Evolutionary conservation across 495 filamentous ascomycete species (phyloP).

Genomic region (Penicillium roqueforti): DNA sequence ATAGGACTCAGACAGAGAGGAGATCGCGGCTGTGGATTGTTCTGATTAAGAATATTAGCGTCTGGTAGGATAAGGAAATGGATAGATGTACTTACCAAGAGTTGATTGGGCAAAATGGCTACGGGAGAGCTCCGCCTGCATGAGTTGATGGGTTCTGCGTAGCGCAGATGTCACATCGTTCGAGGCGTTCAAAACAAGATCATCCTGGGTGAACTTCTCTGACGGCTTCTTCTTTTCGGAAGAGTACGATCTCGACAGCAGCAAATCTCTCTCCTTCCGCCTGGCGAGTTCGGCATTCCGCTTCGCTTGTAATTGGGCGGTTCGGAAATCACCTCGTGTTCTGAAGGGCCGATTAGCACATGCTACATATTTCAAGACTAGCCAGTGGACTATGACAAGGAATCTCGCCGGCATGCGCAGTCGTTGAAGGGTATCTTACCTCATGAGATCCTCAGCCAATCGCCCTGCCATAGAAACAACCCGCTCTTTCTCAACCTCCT

Average conservation of each 20-base stretch:
- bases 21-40: conserved; percentile 74
- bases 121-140: conserved; percentile 74
- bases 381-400: too few species aligned
- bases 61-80: neutral
- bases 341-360: conserved; percentile 38
- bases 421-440: conserved; percentile 38
- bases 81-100: conserved; percentile 42
- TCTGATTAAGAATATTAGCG: conserved; percentile 32
- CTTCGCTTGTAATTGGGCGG: conserved; percentile 78
- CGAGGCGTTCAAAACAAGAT: conserved; percentile 66
- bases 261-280: conserved; percentile 69
- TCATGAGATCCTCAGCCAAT: conserved; percentile 63
- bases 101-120: conserved; percentile 87
- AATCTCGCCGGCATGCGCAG: neutral
- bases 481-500: conserved; percentile 53
- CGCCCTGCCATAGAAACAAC: conserved; percentile 60
- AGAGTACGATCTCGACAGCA: conserved; percentile 54
- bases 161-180: conserved; percentile 81
- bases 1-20: conserved; percentile 74
- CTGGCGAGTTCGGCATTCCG: conserved; percentile 67
- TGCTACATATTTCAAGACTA: neutral
- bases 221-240: conserved; percentile 36
- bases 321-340: conserved; percentile 70
- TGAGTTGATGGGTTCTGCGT: conserved; percentile 76
- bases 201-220: conserved; percentile 58